Conservation (phyloP, 768 basidiomycete species). For the Mycena chlorophos region DNA sequence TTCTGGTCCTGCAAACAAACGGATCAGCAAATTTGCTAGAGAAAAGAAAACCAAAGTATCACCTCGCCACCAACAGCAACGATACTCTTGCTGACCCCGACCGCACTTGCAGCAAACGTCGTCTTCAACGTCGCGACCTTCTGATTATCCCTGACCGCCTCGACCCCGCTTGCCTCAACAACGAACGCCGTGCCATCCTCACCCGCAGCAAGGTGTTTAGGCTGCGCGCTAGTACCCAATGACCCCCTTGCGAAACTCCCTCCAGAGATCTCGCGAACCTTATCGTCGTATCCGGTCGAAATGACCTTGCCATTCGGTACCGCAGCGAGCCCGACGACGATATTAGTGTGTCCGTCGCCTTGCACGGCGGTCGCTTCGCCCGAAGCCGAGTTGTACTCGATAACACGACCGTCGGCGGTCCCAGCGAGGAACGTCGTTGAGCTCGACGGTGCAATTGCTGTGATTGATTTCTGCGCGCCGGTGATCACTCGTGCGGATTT, state of each 20-base stretch:
- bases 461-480: conserved; percentile 81
- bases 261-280: conserved; percentile 62
- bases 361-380: conserved; percentile 47
- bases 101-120: conserved; percentile 52
- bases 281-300: conserved; percentile 82
- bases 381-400: conserved; percentile 56
- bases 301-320: conserved; percentile 54
- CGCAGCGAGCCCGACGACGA: conserved; percentile 62
- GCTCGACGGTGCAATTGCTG: conserved; percentile 48
- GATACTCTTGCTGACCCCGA: conserved; percentile 51
- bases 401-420: conserved; percentile 74
- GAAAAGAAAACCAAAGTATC: not conserved
- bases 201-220: conserved; percentile 61
- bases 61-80: conserved; percentile 81
- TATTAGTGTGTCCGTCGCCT: conserved; percentile 71
- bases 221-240: conserved; percentile 59
- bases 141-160: conserved; percentile 72
- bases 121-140: conserved; percentile 57
- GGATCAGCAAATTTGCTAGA: conserved; percentile 6
- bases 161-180: conserved; percentile 55
- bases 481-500: conserved; percentile 62
- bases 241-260: conserved; percentile 53
- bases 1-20: conserved; percentile 59
- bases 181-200: conserved; percentile 68
- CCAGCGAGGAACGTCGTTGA: conserved; percentile 77